Base-by-base conservation (phyloP, 371 early-diverging fungal species). In the Mucor sp. region DNA sequence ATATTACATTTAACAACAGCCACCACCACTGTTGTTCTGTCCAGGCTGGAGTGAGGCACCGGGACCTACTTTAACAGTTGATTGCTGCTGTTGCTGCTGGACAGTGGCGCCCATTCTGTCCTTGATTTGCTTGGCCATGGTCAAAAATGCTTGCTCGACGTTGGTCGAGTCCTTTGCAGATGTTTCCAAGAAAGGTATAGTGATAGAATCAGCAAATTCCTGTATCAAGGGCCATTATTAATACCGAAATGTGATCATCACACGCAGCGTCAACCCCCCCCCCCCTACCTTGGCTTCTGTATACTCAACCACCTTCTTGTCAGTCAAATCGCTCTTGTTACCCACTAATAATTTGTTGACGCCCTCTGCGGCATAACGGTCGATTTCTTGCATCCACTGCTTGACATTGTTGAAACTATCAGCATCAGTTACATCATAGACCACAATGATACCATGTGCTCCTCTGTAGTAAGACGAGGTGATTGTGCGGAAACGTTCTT, bases 401-500 rank as follows among this genome's bases (percentile, higher is more conserved):
- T 89, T 90, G 44, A 93, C 92, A 74, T 93, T 91, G 73, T 88
- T 88, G 83, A 99, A 99, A 53, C 96, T 93, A 59, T 98, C 93
- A 74, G 89, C 89, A 80, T 99, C 98, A 5, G 97, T 96, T 37
- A 98, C 95, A 82, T 99, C 99, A 84, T 99, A 99, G 27, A 98
- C 98, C 35, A 99, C 92, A 72, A 99, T 89, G 64, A 99, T 98
- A 41, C 99, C 99, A 84, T 98, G 95, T 32, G 99, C 99, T 27
- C 98, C 98, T 63, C 99, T 88, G 85, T 99, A 99, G 87, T 99
- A 99, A 28, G 97, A 96, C 0, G 97, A 95, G 37, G 99, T 98
- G 66, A 99, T 98, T 14, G 99, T 97, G 67, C 99, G 90, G 91
- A 99, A 99, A 69, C 99, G 91, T 80, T 99, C 99, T 87, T 99